Conservation (phyloP, 108 stramenopile species). For the Schizochytrium sp. region DNA sequence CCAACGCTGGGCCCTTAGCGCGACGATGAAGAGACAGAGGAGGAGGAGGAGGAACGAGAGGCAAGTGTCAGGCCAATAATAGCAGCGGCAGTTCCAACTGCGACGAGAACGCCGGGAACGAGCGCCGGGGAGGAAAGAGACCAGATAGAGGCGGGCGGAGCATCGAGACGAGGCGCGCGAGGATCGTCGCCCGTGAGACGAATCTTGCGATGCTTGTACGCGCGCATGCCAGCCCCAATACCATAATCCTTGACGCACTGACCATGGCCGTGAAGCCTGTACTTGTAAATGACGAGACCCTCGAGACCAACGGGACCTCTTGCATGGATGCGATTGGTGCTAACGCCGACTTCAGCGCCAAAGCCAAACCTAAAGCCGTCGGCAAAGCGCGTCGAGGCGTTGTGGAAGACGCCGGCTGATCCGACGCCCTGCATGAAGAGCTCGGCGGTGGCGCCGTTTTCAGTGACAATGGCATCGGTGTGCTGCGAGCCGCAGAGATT, state of each 20-base stretch:
- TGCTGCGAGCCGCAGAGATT: conserved; percentile 82
- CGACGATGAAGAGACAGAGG: background rate
- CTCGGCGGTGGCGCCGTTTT: conserved; percentile 57
- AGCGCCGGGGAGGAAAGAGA: background rate
- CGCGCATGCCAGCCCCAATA: background rate
- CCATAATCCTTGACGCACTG: conserved; percentile 1
- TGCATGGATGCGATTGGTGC: conserved; percentile 89
- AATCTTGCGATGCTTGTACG: background rate
- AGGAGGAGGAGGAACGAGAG: background rate
- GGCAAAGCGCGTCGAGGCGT: conserved; percentile 90
- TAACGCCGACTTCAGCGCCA: conserved; percentile 95
- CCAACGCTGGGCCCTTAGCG: background rate
- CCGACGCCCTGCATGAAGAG: conserved; percentile 78
- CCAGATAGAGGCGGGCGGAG: background rate
- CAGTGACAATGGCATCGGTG: conserved; percentile 85
- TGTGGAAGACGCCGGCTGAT: conserved; percentile 94
- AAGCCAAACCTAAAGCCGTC: conserved; percentile 96
- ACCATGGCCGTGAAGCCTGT: background rate
- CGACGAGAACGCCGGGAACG: background rate
- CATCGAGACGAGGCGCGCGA: background rate
- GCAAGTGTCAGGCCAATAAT: background rate
- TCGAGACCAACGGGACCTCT: conserved; percentile 95
- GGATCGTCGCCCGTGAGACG: background rate
- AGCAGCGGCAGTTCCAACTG: background rate
- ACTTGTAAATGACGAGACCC: conserved; percentile 88